Conservation (phyloP, 2,329 filamentous ascomycete genomes). For the Aspergillus pseudotamarii region DNA sequence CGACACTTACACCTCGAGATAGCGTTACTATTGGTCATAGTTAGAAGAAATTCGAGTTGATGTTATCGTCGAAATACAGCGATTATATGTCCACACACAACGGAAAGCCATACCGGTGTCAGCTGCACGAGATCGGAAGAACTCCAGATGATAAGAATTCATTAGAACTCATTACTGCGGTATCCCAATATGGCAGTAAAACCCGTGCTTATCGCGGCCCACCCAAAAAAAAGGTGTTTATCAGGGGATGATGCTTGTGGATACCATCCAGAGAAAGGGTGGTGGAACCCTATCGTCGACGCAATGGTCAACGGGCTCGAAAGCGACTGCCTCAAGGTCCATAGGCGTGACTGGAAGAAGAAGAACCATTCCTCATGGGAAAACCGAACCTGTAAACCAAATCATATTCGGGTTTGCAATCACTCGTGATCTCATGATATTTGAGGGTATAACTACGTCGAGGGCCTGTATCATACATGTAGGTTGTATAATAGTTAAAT, state of each 20-base stretch:
- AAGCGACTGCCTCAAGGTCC: not conserved
- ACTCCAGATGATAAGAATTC: not conserved
- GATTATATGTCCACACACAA: not conserved
- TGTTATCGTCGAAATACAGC: not conserved
- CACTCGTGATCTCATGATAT: not conserved
- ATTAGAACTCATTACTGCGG: not conserved
- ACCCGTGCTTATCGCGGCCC: not conserved
- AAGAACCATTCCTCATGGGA: no score
- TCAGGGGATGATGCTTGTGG: not conserved
- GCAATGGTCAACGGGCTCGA: not conserved
- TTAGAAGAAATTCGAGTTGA: not conserved
- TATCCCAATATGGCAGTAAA: not conserved
- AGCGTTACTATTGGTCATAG: not conserved
- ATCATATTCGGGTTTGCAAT: no score
- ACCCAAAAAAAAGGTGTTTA: not conserved
- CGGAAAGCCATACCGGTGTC: not conserved
- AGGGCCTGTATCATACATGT: not conserved
- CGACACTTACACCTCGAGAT: not conserved
- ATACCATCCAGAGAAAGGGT: not conserved
- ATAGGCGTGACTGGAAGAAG: no score
- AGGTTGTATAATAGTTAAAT: not conserved
- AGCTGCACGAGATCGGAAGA: not conserved
- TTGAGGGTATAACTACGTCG: not conserved
- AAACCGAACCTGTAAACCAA: no score
- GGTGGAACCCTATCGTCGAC: no score